Evolutionary conservation across 176 grass and related monocot genomes (phyloP).

Genomic region (Aechmea fasciata): DNA sequence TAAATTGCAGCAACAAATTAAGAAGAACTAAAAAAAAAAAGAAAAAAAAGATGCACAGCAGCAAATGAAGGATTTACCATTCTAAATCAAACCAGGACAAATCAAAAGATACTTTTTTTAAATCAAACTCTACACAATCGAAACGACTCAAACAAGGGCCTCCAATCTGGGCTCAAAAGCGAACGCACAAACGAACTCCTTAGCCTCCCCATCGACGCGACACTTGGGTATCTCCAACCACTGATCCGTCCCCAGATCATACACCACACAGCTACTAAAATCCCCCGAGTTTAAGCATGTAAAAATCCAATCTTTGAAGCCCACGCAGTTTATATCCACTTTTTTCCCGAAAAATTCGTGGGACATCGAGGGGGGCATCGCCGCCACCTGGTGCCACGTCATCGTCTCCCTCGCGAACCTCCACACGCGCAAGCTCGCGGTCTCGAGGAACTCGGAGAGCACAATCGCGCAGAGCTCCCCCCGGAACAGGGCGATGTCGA

Average conservation of each 20-base stretch:
- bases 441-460: conserved; percentile 72
- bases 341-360: conserved; percentile 53
- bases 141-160: conserved; percentile 32
- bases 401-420: conserved; percentile 30
- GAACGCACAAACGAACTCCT: conserved; percentile 72
- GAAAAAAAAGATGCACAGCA: too few species aligned
- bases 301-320: conserved; percentile 45
- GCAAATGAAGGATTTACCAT: too few species aligned
- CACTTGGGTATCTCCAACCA: conserved; percentile 57
- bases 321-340: conserved; percentile 77
- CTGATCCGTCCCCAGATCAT: conserved; percentile 34
- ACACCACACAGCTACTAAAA: conserved; percentile 46
- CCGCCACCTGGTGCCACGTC: conserved; percentile 60
- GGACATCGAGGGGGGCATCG: conserved; percentile 77
- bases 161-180: conserved; percentile 89
- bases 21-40: background rate
- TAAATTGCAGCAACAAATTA: too few species aligned
- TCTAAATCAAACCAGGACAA: conserved; percentile 8
- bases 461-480: conserved; percentile 54
- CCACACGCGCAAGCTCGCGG: conserved; percentile 70
- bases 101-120: conserved; percentile 5
- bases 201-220: conserved; percentile 15
- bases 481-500: conserved; percentile 61
- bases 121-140: background rate
- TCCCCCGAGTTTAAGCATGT: conserved; percentile 60